Percentiles rank a stretch among this genome's conserved stretches.
phyloP scores from a whole-genome alignment of 2,329 filamentous ascomycete genomes.

The Chaetoscypha palmicola region DNA sequence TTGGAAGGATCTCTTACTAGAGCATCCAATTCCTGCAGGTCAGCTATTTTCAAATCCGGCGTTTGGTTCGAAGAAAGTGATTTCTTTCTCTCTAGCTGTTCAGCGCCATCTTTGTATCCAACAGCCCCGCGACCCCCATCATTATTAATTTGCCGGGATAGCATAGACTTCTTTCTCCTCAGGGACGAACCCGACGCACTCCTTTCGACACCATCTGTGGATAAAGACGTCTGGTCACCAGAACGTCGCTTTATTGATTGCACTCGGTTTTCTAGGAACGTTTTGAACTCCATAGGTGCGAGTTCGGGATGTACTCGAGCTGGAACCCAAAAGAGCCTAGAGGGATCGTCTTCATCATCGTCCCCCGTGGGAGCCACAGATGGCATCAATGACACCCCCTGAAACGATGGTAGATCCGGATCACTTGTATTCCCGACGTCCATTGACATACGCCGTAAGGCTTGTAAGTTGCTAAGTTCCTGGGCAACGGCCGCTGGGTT shows the following conservation, averaged over 20 bases:
- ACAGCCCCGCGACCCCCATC: conserved; percentile 49
- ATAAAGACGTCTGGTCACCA: conserved; percentile 60
- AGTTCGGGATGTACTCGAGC: conserved; percentile 90
- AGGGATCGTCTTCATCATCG: conserved; percentile 81
- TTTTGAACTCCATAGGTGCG: conserved; percentile 93
- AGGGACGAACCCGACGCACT: conserved; percentile 53
- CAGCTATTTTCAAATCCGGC: conserved; percentile 53
- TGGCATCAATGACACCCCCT: conserved; percentile 57
- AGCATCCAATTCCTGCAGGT: conserved; percentile 64
- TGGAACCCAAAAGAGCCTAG: conserved; percentile 90
- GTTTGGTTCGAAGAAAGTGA: conserved; percentile 47
- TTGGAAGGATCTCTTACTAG: conserved; percentile 73
- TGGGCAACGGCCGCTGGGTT: conserved; percentile 64
- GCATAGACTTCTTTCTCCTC: conserved; percentile 87
- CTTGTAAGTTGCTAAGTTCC: conserved; percentile 67
- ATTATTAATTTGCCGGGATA: conserved; percentile 84
- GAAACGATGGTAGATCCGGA: conserved; percentile 70
- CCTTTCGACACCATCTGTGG: conserved; percentile 47
- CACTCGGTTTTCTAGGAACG: conserved; percentile 87
- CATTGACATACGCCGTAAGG: conserved; percentile 71
- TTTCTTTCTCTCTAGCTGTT: conserved; percentile 66
- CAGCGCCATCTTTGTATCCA: conserved; percentile 77
- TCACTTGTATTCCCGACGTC: conserved; percentile 58
- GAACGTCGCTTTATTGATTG: conserved; percentile 83
- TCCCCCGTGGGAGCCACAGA: conserved; percentile 63